Evolutionary conservation across 2,329 filamentous ascomycete genomes (phyloP).

Genomic region (Pleomassaria siparia): DNA sequence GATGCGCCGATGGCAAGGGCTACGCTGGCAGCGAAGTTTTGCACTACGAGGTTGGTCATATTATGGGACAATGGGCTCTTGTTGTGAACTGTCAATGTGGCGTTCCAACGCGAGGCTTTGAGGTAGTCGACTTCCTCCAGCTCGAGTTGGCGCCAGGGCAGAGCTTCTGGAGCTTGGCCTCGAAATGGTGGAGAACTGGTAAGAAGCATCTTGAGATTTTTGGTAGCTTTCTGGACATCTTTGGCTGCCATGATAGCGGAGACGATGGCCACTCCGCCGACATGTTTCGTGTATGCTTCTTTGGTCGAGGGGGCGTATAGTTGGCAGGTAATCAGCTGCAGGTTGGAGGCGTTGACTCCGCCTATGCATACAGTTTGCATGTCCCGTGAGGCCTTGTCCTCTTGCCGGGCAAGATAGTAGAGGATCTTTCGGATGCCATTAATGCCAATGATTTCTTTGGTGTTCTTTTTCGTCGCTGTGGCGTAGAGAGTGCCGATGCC

Average conservation of each 20-base stretch:
- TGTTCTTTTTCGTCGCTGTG: slow-evolving; percentile 80
- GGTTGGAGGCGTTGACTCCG: slow-evolving; percentile 77
- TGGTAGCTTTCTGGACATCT: slow-evolving; percentile 66
- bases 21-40: slow-evolving; percentile 92
- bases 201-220: slow-evolving; percentile 61
- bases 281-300: slow-evolving; percentile 50
- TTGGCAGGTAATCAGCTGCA: slow-evolving; percentile 73
- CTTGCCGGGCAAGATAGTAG: slow-evolving; percentile 54
- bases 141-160: slow-evolving; percentile 17
- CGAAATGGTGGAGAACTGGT: slow-evolving; percentile 29
- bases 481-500: slow-evolving; percentile 89
- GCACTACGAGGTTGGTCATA: slow-evolving; percentile 96
- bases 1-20: slow-evolving; percentile 81
- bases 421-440: slow-evolving; percentile 70
- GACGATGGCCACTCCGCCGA: slow-evolving; percentile 85
- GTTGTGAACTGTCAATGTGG: slow-evolving; percentile 62
- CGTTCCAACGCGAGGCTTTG: slow-evolving; percentile 39
- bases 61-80: slow-evolving; percentile 81
- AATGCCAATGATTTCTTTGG: slow-evolving; percentile 77
- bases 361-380: slow-evolving; percentile 76
- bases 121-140: slow-evolving; percentile 17
- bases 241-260: slow-evolving; percentile 79
- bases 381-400: slow-evolving; percentile 27
- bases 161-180: slow-evolving; percentile 22
- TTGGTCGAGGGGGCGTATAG: slow-evolving; percentile 48